These are phyloP conservation scores for Citrus reticulata DNA, from an alignment of 345 rosid genomes.

Conservation along the genomic window DNA sequence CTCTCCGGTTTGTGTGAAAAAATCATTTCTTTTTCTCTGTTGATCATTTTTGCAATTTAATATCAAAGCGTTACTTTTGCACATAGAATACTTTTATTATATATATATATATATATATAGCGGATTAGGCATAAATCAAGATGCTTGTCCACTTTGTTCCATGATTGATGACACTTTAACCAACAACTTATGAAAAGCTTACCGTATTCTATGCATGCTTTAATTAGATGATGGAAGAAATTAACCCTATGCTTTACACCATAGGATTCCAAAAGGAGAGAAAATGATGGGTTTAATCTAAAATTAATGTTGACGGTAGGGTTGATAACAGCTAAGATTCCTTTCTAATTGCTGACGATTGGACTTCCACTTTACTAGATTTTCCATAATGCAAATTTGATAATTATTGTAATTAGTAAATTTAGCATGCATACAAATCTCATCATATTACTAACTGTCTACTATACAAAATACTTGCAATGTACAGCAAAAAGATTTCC, in stretches of 20 bases:
- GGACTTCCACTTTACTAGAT: background rate
- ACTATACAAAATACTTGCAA: background rate
- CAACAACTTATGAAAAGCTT: background rate
- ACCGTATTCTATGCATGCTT: background rate
- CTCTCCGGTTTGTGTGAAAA: too few relatives aligned
- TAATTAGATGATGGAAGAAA: background rate
- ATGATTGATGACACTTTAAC: background rate
- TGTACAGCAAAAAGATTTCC: background rate
- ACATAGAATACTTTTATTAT: background rate
- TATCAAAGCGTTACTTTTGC: background rate
- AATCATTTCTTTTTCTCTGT: too few relatives aligned
- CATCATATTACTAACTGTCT: background rate
- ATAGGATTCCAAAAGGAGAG: background rate
- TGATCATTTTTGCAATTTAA: background rate
- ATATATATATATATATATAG: background rate
- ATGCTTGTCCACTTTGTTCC: background rate
- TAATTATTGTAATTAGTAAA: background rate
- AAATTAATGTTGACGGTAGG: background rate
- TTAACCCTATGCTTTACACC: background rate
- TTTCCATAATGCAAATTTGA: background rate
- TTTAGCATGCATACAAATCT: background rate
- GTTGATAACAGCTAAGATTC: background rate
- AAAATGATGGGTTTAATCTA: background rate
- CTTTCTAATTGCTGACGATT: background rate
- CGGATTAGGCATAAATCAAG: background rate